Evolutionary conservation across 2,329 filamentous ascomycete genomes (phyloP), one percentile per base, ranked within the genome.

Genomic region (Plenodomus lindquistii): DNA sequence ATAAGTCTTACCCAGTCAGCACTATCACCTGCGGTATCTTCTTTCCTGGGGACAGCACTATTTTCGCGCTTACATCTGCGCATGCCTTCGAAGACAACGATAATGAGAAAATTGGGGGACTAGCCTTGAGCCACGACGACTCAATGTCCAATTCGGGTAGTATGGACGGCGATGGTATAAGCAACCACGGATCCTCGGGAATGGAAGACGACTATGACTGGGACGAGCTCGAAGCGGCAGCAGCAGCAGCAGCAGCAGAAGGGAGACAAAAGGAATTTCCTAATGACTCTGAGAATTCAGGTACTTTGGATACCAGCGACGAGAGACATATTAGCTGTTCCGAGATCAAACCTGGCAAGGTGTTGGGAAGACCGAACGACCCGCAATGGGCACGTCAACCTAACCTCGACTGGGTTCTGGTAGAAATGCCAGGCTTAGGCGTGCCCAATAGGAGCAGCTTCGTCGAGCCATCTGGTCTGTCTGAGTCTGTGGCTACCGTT

Each of bases 201-300:
- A 42, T n/a, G 8, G 27, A 21, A 10, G 31, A 27, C n/a, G 40
- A 43, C 15, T 43, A 43, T 24, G 34, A 43, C 41, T 43, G 21
- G 41, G 41, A 37, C 31, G 8, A 27, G 19, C 29, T 43, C 8
- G 34, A 43, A 43, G 13, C 3, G 31, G 41, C n/a, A n/a, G n/a
- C n/a, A n/a, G n/a, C n/a, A n/a, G n/a, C n/a, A n/a, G n/a, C 5
- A 37, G 19, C 17, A 42, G 27, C 27, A 5, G 13, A 17, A 37
- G 41, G 17, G 41, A 43, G 11, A 19, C 18, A 27, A 18, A n/a
- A 37, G 15, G 2, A 18, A 3, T 6, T 9, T 37, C 31, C 18
- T 19, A 29, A 7, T 18, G 9, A 27, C 31, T 16, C 19, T 10
- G 9, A 37, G 1, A 15, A 43, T 9, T n/a, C 29, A 37, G 41